Evolutionary conservation across 1,284 basidiomycete species (phyloP).

Genomic region (Cutaneotrichosporon dermatis): DNA sequence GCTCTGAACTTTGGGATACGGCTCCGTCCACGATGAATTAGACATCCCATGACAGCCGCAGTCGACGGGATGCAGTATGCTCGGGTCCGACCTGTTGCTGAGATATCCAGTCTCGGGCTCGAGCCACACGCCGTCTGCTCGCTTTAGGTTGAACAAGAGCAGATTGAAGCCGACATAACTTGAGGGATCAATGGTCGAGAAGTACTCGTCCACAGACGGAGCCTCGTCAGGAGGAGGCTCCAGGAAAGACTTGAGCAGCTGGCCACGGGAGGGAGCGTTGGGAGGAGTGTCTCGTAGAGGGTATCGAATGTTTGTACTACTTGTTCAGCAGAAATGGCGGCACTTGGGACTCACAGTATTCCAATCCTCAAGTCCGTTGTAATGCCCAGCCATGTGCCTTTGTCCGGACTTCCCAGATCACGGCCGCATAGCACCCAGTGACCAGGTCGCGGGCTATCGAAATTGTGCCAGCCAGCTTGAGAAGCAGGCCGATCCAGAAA

Average conservation of each 20-base stretch:
- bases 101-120: conserved; percentile 31
- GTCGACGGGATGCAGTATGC: conserved; percentile 5
- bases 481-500: conserved; percentile 39
- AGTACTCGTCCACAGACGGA: conserved; percentile 20
- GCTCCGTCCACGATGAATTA: conserved; percentile 36
- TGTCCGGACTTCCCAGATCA: conserved; percentile 28
- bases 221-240: conserved; percentile 15
- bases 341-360: conserved; percentile 31
- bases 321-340: background rate
- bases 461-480: conserved; percentile 42
- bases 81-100: conserved; percentile 33
- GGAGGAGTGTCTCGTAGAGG: conserved; percentile 21
- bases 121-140: background rate
- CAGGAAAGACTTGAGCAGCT: conserved; percentile 35
- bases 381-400: conserved; percentile 45
- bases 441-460: conserved; percentile 13
- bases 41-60: conserved; percentile 27
- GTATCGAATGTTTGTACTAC: conserved; percentile 43
- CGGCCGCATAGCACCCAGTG: conserved; percentile 32
- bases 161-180: conserved; percentile 47
- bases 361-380: conserved; percentile 38
- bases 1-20: conserved; percentile 42
- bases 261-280: conserved; percentile 32
- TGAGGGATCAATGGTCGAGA: conserved; percentile 20
- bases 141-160: conserved; percentile 33